Conservation (phyloP, 2,329 filamentous ascomycete genomes). For the Aspergillus spinulosporus region DNA sequence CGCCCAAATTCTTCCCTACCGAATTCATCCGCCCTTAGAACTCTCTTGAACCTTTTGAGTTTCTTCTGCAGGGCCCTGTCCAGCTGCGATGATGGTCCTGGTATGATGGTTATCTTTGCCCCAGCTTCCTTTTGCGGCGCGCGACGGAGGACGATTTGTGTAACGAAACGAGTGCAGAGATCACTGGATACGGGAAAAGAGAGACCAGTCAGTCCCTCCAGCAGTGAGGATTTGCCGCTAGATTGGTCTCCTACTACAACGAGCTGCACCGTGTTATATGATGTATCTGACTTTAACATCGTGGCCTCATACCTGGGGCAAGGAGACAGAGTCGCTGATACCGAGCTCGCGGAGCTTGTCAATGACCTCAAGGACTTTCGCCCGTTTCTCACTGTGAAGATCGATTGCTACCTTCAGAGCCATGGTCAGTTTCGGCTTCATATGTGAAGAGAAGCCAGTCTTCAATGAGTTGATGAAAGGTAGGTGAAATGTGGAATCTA, state of each 20-base stretch:
- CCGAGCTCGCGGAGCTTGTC: conserved; percentile 32
- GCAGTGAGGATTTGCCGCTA: conserved; percentile 35
- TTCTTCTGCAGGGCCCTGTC: conserved; percentile 16
- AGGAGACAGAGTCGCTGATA: conserved; percentile 30
- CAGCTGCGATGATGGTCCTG: conserved; percentile 24
- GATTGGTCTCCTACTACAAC: conserved; percentile 39
- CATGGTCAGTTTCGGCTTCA: neutral
- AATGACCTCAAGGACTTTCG: conserved; percentile 22
- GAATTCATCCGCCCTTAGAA: conserved; percentile 19
- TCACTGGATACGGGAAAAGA: conserved; percentile 32
- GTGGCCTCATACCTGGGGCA: conserved; percentile 29
- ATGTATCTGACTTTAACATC: too few species aligned
- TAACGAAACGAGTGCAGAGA: conserved; percentile 36
- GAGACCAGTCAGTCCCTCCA: conserved; percentile 33
- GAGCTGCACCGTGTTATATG: conserved; percentile 23
- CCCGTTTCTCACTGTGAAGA: conserved; percentile 25
- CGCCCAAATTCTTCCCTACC: conserved; percentile 22
- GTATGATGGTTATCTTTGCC: conserved; percentile 36
- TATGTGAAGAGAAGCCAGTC: neutral
- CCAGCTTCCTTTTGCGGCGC: conserved; percentile 7
- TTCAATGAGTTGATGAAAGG: too few species aligned
- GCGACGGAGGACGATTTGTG: conserved; percentile 33
- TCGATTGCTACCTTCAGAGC: conserved; percentile 22
- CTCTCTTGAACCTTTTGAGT: conserved; percentile 21
- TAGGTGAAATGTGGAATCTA: too few species aligned